Conservation (phyloP, 352 stramenopile genomes). For the Elongisporangium anandrum region DNA sequence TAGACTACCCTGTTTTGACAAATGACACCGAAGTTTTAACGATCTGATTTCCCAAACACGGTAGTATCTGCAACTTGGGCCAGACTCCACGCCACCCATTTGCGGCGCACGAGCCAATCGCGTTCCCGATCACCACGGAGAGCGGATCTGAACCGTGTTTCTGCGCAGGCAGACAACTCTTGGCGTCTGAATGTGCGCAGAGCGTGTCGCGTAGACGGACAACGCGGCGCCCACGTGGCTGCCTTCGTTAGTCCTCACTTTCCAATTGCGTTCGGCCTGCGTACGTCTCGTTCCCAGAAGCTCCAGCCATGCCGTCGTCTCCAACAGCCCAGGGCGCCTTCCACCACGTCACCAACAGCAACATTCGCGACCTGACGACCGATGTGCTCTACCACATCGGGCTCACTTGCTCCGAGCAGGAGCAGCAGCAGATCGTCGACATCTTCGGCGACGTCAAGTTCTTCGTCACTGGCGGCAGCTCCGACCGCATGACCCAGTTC, state of each 20-base stretch:
- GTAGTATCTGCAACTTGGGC: not conserved
- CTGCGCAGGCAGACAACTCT: not conserved
- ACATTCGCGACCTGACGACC: constrained; percentile 49
- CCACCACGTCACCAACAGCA: constrained; percentile 43
- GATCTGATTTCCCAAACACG: not conserved
- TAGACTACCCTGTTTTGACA: no score
- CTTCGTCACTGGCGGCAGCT: constrained; percentile 68
- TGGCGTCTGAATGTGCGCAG: not conserved
- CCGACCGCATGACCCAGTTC: constrained; percentile 75
- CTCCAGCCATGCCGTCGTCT: not conserved
- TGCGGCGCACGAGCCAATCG: not conserved
- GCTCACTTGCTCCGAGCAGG: constrained; percentile 46
- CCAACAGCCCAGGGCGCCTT: not conserved
- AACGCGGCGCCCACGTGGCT: not conserved
- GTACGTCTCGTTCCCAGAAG: not conserved
- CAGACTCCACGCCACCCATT: not conserved
- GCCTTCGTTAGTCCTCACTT: not conserved
- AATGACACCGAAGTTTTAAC: not conserved
- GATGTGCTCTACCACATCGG: constrained; percentile 82
- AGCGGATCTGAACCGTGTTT: not conserved
- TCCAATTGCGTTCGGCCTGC: not conserved
- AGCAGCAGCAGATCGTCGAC: constrained; percentile 32
- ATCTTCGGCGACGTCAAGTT: constrained; percentile 79
- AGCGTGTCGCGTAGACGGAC: not conserved
- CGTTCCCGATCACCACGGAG: not conserved